Evolutionary conservation across 1,284 basidiomycete species (phyloP).

Genomic region (Rhodotorula sp.): DNA sequence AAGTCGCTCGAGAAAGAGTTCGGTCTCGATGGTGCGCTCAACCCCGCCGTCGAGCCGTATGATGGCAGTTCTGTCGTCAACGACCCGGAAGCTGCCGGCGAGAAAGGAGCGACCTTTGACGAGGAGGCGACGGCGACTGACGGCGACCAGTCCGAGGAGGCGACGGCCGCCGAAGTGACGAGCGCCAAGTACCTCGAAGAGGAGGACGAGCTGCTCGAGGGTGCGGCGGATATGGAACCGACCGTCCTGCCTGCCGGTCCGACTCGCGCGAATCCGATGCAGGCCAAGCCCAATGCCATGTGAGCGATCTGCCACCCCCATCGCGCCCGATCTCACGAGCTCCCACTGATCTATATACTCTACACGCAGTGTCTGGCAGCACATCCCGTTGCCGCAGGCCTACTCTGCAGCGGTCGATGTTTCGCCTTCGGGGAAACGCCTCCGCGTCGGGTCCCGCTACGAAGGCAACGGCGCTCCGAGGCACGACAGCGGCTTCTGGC

Average conservation of each 20-base stretch:
- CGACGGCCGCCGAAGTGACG: background rate
- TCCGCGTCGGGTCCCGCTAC: slow-evolving; percentile 51
- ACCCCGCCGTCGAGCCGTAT: slow-evolving; percentile 18
- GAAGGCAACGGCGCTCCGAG: slow-evolving; percentile 67
- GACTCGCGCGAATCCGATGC: slow-evolving; percentile 55
- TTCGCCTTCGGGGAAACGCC: slow-evolving; percentile 13
- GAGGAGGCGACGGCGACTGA: background rate
- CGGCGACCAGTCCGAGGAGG: background rate
- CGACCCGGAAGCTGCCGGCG: background rate
- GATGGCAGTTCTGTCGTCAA: slow-evolving; percentile 12
- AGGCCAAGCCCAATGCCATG: slow-evolving; percentile 77
- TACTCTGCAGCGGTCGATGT: slow-evolving; percentile 41
- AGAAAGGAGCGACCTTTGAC: background rate
- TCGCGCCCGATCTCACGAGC: background rate
- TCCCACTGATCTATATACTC: background rate
- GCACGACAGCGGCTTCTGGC: slow-evolving; percentile 72
- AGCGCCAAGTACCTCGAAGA: slow-evolving; percentile 1
- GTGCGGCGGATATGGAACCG: slow-evolving; percentile 14
- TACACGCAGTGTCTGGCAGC: slow-evolving; percentile 72
- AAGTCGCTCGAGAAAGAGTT: slow-evolving; percentile 10
- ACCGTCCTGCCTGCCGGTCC: slow-evolving; percentile 25
- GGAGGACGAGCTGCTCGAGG: slow-evolving; percentile 12
- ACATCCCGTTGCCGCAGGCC: slow-evolving; percentile 77
- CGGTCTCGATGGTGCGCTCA: background rate
- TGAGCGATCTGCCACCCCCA: background rate